phyloP scores from a whole-genome alignment of 1,284 basidiomycete genomes.

The Golubevia pallescens region DNA sequence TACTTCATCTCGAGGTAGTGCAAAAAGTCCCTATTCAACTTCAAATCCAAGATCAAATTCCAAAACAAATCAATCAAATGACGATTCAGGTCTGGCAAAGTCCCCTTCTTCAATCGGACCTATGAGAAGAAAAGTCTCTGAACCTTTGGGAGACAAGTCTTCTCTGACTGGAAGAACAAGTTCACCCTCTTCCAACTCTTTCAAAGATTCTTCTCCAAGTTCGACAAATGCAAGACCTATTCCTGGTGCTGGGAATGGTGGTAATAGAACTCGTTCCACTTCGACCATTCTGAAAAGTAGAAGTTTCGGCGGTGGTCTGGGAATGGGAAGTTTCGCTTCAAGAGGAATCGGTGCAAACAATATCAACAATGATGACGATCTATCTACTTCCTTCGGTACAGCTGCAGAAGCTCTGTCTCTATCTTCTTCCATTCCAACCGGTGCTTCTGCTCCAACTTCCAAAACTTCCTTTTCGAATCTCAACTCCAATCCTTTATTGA shows the following conservation, averaged over 20 bases:
- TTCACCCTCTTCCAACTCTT: no score
- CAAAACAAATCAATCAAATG: background rate
- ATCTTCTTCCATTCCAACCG: slow-evolving; percentile 31
- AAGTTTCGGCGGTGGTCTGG: background rate
- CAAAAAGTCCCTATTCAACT: background rate
- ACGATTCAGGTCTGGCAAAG: background rate
- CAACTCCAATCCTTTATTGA: slow-evolving; percentile 6
- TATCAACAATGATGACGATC: background rate
- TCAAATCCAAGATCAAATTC: background rate
- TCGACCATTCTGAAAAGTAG: background rate
- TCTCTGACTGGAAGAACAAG: no score
- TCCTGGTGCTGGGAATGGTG: background rate
- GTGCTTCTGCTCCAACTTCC: slow-evolving; percentile 26
- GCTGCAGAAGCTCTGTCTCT: slow-evolving; percentile 51
- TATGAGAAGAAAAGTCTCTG: no score
- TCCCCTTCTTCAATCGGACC: no score
- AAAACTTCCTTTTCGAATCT: slow-evolving; percentile 21
- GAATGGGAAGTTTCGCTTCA: slow-evolving; percentile 1
- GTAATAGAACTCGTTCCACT: slow-evolving; percentile 2
- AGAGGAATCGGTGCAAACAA: background rate
- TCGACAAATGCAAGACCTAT: slow-evolving; percentile 1
- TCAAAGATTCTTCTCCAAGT: no score
- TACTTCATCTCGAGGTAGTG: background rate
- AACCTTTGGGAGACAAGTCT: no score
- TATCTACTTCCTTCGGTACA: slow-evolving; percentile 55